Base-by-base conservation (phyloP, 75 land plant species). In the Picea glauca region DNA sequence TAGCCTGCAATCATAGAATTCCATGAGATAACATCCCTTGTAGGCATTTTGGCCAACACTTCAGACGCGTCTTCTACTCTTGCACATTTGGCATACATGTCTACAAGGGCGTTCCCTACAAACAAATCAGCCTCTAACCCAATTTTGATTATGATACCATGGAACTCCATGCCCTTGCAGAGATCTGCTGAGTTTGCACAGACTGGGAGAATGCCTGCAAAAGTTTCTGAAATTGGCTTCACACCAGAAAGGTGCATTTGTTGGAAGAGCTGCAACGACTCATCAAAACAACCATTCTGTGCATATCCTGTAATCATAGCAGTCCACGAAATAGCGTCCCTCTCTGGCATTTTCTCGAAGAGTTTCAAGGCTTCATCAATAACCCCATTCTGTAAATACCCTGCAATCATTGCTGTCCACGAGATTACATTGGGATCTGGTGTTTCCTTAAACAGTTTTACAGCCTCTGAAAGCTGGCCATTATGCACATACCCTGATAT, bases 271-370 rank as follows among this genome's bases (percentile, higher is more conserved):
- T 87, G 82, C 72, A 93, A 67, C 12, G 88, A 93, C 5, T 93
- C 91, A 76, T 89, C 91, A 35, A 91, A 88, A 64, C 75, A 58
- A 5, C 78, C 87, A 81, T 87, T 90, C 30, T 62, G 58, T 8
- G 91, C 88, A 80, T 84, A 89, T 57, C 90, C 93, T 54, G 80
- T 62, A 20, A 93, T 84, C 84, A 93, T 81, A 77, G 84, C 72
- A 77, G 85, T 88, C 93, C 95, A 93, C 13, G 93, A 80, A 62
- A 87, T 89, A 66, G 85, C 63, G 77, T 80, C 75, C 77, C 93
- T 80, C 18, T 85, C 83, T 6, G 88, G 82, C 87, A 90, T 87
- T 30, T 81, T 80, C 67, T 93, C 88, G 76, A 93, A 93, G 61
- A 83, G 84, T 18, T 85, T 81, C 26, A 85, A 83, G 3, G 94